Conservation (phyloP, 306 rosid genomes). For the Quercus ilex region DNA sequence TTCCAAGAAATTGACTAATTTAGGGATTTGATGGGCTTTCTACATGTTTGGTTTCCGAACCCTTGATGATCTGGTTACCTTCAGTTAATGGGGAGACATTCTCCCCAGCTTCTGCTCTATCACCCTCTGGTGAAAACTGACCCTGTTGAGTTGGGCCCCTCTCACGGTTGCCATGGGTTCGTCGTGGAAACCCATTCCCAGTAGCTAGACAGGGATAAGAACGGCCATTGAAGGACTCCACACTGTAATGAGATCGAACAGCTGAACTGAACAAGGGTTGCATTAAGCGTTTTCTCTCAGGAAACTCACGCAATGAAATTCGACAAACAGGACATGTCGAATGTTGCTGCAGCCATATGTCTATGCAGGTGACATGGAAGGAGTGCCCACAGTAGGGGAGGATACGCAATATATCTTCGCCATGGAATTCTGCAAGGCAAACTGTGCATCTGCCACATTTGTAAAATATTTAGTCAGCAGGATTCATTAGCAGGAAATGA, state of each 20-base stretch:
- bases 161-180: conserved; percentile 37
- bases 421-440: conserved; percentile 76
- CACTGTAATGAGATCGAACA: conserved; percentile 36
- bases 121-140: conserved; percentile 38
- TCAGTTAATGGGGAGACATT: conserved; percentile 34
- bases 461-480: conserved; percentile 17
- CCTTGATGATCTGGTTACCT: conserved; percentile 44
- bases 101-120: conserved; percentile 38
- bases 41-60: conserved; percentile 53
- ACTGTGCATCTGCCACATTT: conserved; percentile 68
- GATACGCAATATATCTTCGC: conserved; percentile 72
- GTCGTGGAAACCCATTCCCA: conserved; percentile 29
- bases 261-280: conserved; percentile 72
- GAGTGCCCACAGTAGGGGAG: conserved; percentile 89
- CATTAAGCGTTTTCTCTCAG: conserved; percentile 52
- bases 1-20: conserved; percentile 24
- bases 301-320: conserved; percentile 54
- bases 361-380: conserved; percentile 86
- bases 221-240: conserved; percentile 39
- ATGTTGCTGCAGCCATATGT: conserved; percentile 90
- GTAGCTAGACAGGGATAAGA: conserved; percentile 45
- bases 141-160: conserved; percentile 46
- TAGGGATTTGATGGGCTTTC: conserved; percentile 80
- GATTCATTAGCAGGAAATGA: neutral
- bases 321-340: conserved; percentile 95